These are phyloP conservation scores for Termitomyces sp. DNA, from an alignment of 768 basidiomycete species.

Conservation along the genomic window DNA sequence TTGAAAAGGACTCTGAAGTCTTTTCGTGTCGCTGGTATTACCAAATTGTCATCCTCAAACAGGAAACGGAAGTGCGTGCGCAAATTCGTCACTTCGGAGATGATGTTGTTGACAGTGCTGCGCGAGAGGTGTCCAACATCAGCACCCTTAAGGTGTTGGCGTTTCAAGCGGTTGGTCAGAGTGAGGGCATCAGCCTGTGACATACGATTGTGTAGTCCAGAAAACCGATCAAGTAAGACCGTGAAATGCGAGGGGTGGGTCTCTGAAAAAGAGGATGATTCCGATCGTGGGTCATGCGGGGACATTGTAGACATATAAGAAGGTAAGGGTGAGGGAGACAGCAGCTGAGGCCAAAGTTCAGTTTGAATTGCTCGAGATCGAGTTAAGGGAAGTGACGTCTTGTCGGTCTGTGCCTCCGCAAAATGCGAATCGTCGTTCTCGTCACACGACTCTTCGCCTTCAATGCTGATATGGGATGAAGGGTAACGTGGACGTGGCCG, in stretches of 20 bases:
- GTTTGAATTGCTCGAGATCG: conserved; percentile 70
- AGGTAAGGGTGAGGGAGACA: conserved; percentile 27
- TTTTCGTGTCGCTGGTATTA: conserved; percentile 60
- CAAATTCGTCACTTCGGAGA: conserved; percentile 65
- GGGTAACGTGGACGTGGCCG: conserved; percentile 24
- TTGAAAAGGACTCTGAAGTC: conserved; percentile 83
- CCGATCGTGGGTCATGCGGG: conserved; percentile 59
- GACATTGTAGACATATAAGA: conserved; percentile 37
- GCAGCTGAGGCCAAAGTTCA: conserved; percentile 33
- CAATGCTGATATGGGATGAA: conserved; percentile 34
- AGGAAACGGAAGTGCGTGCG: conserved; percentile 68
- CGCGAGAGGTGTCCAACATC: conserved; percentile 86
- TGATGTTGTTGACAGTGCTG: conserved; percentile 68
- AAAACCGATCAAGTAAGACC: conserved; percentile 57
- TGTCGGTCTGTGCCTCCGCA: conserved; percentile 33
- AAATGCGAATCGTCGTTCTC: conserved; percentile 24
- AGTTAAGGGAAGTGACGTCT: conserved; percentile 48
- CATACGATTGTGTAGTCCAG: conserved; percentile 49
- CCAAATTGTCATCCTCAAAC: conserved; percentile 69
- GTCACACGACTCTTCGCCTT: conserved; percentile 34
- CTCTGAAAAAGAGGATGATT: conserved; percentile 66
- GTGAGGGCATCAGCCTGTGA: conserved; percentile 81
- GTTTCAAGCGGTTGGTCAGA: conserved; percentile 83
- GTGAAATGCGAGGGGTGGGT: conserved; percentile 52
- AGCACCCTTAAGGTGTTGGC: conserved; percentile 81